Conservation (phyloP, 2,329 filamentous ascomycete species). For the Rutstroemia sp. region DNA sequence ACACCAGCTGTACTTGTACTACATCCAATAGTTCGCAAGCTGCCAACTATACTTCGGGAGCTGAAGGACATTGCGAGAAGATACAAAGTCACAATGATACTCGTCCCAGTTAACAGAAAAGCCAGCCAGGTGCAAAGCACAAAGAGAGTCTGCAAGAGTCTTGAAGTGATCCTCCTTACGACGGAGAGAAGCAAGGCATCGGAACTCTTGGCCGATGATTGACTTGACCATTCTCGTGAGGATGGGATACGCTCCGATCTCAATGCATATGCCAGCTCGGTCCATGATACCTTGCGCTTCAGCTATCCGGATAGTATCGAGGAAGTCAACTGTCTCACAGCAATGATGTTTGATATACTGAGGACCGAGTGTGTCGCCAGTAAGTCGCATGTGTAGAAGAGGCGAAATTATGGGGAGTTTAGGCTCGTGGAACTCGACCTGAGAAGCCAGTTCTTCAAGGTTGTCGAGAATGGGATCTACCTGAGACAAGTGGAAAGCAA, state of each 20-base stretch:
- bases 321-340: neutral
- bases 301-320: neutral
- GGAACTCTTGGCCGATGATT: neutral
- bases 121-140: neutral
- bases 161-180: neutral
- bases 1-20: slow-evolving; percentile 51
- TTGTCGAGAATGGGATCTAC: neutral
- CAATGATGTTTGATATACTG: neutral
- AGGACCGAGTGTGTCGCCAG: neutral
- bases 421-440: neutral
- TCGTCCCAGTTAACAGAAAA: neutral
- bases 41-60: slow-evolving; percentile 59
- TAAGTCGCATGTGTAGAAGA: neutral
- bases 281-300: neutral
- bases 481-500: slow-evolving; percentile 5
- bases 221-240: too few relatives aligned
- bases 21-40: slow-evolving; percentile 58
- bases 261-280: neutral
- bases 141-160: neutral
- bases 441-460: neutral
- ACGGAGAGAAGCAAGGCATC: neutral
- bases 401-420: neutral
- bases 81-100: neutral
- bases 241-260: neutral
- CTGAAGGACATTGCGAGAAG: neutral